These are phyloP conservation scores for Penicillium sp. DNA, from an alignment of 2,329 filamentous ascomycete genomes.

Conservation along the genomic window DNA sequence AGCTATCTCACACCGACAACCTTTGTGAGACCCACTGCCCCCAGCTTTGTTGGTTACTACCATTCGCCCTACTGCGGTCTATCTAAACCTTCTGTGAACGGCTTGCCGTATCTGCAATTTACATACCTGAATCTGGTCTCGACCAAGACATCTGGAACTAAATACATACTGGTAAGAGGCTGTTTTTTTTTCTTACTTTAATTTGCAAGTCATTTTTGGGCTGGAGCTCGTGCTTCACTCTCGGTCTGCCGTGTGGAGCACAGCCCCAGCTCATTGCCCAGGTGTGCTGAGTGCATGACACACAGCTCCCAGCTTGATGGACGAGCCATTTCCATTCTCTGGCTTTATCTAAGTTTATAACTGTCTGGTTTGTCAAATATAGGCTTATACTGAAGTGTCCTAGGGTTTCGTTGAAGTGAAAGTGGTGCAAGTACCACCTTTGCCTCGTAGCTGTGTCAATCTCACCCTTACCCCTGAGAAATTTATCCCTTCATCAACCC, in stretches of 20 bases:
- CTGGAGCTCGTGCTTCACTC: slow-evolving; percentile 1
- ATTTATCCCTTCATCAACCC: background rate
- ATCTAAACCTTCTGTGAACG: background rate
- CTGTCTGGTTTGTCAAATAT: background rate
- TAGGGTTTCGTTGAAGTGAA: background rate
- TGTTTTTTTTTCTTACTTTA: background rate
- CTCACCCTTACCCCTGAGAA: background rate
- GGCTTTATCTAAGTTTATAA: background rate
- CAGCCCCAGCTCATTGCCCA: background rate
- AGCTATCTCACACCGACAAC: background rate
- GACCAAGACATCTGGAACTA: background rate
- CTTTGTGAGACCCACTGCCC: background rate
- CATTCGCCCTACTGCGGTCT: background rate
- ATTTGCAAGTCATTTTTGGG: background rate
- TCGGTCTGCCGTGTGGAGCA: background rate
- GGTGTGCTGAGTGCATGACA: background rate
- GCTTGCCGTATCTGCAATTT: background rate
- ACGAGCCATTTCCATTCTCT: background rate
- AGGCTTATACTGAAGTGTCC: background rate
- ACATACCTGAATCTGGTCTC: background rate
- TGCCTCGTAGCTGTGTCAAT: background rate
- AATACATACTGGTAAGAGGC: background rate
- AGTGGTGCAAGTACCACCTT: background rate
- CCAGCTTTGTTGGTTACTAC: background rate
- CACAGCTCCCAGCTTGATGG: background rate